Base-by-base conservation (phyloP, 768 basidiomycete genomes). In the Agrocybe chaxingu region DNA sequence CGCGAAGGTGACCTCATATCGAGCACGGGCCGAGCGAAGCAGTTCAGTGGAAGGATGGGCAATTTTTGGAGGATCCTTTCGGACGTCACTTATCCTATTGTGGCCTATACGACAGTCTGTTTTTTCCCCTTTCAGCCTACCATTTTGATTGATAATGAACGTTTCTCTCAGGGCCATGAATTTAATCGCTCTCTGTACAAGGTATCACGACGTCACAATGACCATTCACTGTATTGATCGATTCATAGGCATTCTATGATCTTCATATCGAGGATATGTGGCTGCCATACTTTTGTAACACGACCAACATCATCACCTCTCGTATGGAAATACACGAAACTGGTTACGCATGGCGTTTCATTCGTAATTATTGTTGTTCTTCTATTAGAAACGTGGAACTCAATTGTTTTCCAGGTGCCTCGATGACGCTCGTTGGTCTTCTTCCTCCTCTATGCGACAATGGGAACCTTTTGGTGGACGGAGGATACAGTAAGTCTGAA, bases 181-280 rank as follows among this genome's bases (percentile, higher is more conserved):
- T 94, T 97, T 68, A 97, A 99, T 68, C 82, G 97, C 39, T 84
- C 88, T 6, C 84, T 98, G 51, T 98, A 93, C 74, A 95, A 96
- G 79, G 90, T 83, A 62, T 11, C 11, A 11, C 32, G 35, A 12
- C 12, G 3, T 35, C 6, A 16, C 31, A 12, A n/a, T 8, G 18
- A 13, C 10, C 7, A 32, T 16, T 37, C 13, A 35, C 13, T 36
- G 18, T 43, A 10, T 57, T 55, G 31, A 56, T 29, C 10, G 29
- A 37, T 39, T 42, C 42, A 12, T 61, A 92, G 81, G 83, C 90
- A 12, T 96, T 97, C 65, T 96, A 93, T 58, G 92, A 92, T 66
- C 81, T 94, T 37, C 94, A 98, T 59, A 92, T 92, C 36, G 89
- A 93, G 68, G 95, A 97, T 69, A 96, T 97, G 90, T 98, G 96